Base-by-base conservation (phyloP, 169 alveolate species). In the Cryptosporidium sp. region DNA sequence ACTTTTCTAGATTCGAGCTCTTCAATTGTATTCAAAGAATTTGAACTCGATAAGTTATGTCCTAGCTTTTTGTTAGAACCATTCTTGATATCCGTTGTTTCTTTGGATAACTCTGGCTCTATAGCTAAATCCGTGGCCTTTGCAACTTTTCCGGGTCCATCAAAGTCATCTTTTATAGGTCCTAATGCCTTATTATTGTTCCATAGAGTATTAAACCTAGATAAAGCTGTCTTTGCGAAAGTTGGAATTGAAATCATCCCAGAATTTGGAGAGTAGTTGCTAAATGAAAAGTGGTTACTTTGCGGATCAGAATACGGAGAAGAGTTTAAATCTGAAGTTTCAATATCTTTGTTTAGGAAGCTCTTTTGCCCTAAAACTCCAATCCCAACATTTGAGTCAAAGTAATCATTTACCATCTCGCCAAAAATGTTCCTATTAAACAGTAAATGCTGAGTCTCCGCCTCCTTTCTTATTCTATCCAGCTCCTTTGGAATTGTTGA, bases 381-480 rank as follows among this genome's bases (percentile, higher is more conserved):
- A 14, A 69, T 12, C n/a, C 62, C 62, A 53, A 33, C 61, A 60
- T 60, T 56, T 3, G 70, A 73, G 33, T 60, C 86, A 31, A 52
- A 26, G 56, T 23, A 6, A 56, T 73, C 52, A 56, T 52, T 73
- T 9, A 73, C 86, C 75, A 80, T 65, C 65, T 80, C 89, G 39
- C 89, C 89, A 21, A 80, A 80, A 44, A 80, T 80, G 23, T 80
- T 80, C 2, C 89, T 37, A 62, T 80, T 80, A 65, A 80, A 80
- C 12, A 80, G 48, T 16, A 80, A 62, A 21, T 80, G 89, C 29
- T 80, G 89, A 10, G 89, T 80, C 31, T 80, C 89, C 44, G 89
- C 89, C 45, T 80, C 89, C 31, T 65, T 80, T 21, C 75, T 80
- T 39, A 80, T 80, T 80, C 75, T 80, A 62, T 80, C 89, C 23